A percentile compares a stretch with the other conserved stretches of the same genome.
Evolutionary conservation across 2,329 filamentous ascomycete genomes (phyloP).

Genomic region (Aureobasidium sp.): DNA sequence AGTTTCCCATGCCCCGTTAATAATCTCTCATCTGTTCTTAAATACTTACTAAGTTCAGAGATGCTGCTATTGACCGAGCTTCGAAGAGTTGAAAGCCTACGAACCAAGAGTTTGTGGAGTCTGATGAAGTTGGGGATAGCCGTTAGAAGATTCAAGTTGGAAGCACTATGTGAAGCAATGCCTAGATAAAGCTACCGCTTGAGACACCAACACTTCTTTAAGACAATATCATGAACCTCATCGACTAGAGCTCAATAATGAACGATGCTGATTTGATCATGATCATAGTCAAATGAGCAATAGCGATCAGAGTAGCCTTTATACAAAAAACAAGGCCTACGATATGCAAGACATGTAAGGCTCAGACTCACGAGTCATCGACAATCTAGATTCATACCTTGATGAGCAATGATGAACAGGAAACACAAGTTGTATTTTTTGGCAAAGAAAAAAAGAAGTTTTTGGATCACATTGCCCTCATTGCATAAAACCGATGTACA

Average conservation of each 20-base stretch:
- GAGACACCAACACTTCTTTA: not conserved
- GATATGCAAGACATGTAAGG: not conserved
- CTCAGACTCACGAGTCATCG: not conserved
- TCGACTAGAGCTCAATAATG: not conserved
- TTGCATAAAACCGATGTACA: constrained; percentile 15
- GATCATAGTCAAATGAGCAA: not conserved
- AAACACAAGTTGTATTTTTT: constrained; percentile 9
- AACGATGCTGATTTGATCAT: not conserved
- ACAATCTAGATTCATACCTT: not conserved
- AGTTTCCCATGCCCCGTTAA: not conserved
- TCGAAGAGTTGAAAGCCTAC: not conserved
- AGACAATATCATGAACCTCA: not conserved
- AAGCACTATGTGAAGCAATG: not conserved
- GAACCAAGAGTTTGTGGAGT: not conserved
- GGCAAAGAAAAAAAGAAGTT: constrained; percentile 13
- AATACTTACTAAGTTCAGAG: not conserved
- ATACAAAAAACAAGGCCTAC: not conserved
- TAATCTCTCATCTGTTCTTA: not conserved
- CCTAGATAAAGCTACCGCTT: not conserved
- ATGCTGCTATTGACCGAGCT: not conserved
- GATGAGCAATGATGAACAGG: not conserved
- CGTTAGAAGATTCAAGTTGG: not conserved
- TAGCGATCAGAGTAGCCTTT: not conserved
- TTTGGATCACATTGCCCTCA: constrained; percentile 14
- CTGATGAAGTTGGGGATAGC: not conserved